Conservation (phyloP, 129 eudicot species). For the Pseudognaphalium luteoalbum region DNA sequence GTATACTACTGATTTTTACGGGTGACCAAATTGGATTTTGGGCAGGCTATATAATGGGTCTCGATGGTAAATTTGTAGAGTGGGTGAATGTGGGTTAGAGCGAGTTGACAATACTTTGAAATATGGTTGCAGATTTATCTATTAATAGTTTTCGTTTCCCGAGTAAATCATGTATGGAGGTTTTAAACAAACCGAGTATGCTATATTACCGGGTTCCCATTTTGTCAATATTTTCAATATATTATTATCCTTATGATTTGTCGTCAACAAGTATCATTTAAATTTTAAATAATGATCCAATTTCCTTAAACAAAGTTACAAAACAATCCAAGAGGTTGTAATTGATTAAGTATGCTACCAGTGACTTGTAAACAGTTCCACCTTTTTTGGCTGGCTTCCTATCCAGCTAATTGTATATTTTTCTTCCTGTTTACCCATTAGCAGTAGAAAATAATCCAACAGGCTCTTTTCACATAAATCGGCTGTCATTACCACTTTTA, state of each 20-base stretch:
- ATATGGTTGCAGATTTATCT: background rate
- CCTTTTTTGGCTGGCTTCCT: background rate
- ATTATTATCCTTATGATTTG: too few relatives aligned
- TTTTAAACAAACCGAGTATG: too few relatives aligned
- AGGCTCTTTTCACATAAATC: background rate
- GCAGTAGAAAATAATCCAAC: background rate
- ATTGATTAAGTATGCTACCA: background rate
- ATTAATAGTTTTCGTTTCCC: background rate
- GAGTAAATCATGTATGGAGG: background rate
- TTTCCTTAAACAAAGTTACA: too few relatives aligned
- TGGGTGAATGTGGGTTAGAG: background rate
- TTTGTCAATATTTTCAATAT: too few relatives aligned
- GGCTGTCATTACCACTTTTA: background rate
- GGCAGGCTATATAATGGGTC: background rate
- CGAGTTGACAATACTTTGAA: background rate
- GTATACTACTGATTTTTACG: constrained; percentile 18
- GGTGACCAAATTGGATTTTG: too few relatives aligned
- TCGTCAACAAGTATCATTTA: too few relatives aligned
- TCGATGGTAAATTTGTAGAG: too few relatives aligned
- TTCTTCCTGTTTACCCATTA: background rate
- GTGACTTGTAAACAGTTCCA: background rate
- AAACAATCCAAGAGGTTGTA: too few relatives aligned
- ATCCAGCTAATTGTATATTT: background rate
- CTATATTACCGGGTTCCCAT: too few relatives aligned
- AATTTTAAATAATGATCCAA: too few relatives aligned